phyloP scores from a whole-genome alignment of 306 rosid genomes.

The Pterocarpus macrocarpus region DNA sequence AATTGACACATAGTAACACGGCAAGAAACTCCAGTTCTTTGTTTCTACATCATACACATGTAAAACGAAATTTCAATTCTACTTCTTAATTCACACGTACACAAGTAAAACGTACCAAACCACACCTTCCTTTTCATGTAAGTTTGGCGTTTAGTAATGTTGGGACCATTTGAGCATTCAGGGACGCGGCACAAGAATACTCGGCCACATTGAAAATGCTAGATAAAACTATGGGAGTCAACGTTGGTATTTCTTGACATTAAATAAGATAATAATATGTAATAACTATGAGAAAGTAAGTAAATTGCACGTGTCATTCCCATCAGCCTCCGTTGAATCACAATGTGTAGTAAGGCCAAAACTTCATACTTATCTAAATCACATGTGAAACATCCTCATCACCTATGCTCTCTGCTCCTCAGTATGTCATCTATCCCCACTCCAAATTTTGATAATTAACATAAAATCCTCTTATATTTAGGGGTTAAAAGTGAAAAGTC shows the following conservation, averaged over 20 bases:
- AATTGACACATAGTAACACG: conserved; percentile 28
- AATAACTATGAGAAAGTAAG: background rate
- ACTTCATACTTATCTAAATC: conserved; percentile 40
- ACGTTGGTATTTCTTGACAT: background rate
- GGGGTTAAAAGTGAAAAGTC: background rate
- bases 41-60: conserved; percentile 4
- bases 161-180: conserved; percentile 35
- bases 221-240: background rate
- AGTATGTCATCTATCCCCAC: background rate
- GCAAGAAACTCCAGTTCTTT: conserved; percentile 12
- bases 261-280: background rate
- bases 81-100: conserved; percentile 21
- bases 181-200: conserved; percentile 1
- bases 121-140: background rate
- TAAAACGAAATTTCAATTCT: background rate
- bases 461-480: background rate
- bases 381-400: background rate
- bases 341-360: background rate
- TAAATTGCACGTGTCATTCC: conserved; percentile 32
- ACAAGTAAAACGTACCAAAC: conserved; percentile 35
- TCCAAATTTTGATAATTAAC: background rate
- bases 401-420: background rate
- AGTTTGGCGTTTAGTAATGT: conserved; percentile 23
- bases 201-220: background rate
- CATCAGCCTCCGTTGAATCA: conserved; percentile 31